phyloP scores from a whole-genome alignment of 495 filamentous ascomycete species.

The Hypoxylon lienhwacheense region DNA sequence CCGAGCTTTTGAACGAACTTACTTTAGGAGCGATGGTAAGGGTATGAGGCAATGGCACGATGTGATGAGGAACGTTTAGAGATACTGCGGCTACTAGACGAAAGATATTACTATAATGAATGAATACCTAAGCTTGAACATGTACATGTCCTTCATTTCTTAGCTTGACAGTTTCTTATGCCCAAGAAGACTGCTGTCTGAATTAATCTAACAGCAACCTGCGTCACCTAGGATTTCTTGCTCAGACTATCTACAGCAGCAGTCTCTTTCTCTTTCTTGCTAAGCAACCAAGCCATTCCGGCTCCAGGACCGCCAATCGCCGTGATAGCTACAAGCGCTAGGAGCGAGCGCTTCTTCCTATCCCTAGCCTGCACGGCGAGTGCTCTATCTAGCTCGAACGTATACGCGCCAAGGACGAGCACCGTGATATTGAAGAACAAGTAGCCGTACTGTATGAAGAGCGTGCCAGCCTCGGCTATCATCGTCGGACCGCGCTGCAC shows the following conservation, averaged over 20 bases:
- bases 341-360: not conserved
- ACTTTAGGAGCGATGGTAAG: no score
- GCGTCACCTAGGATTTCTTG: no score
- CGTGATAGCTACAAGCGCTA: not conserved
- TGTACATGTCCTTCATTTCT: no score
- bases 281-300: conserved; percentile 23
- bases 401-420: conserved; percentile 15
- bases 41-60: no score
- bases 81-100: no score
- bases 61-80: no score
- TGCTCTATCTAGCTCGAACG: not conserved
- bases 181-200: not conserved
- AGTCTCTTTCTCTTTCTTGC: conserved; percentile 3
- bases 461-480: conserved; percentile 2
- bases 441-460: conserved; percentile 27
- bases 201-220: no score
- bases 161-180: not conserved
- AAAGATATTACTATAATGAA: no score
- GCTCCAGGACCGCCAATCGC: conserved; percentile 16
- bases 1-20: no score
- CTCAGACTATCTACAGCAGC: not conserved
- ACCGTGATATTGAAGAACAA: not conserved
- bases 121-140: no score
- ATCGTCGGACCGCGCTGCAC: conserved; percentile 12
- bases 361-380: not conserved